These are phyloP conservation scores for Silene conica DNA, from an alignment of 148 eudicot genomes.

Conservation along the genomic window DNA sequence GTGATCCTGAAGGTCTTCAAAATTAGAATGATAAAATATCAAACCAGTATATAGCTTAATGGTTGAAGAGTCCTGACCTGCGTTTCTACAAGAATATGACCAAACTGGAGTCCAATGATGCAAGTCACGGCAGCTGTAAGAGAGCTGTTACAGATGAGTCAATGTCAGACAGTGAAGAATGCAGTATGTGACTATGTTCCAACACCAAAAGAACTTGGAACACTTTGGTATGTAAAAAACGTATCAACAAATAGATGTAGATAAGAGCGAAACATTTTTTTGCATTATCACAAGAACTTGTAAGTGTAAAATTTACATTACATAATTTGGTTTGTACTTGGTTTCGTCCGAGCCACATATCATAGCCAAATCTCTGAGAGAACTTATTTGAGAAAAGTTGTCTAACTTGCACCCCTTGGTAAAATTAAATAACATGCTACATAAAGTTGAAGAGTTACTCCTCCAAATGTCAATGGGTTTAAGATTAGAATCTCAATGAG, in stretches of 20 bases:
- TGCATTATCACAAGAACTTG: not conserved
- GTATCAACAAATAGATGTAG: not conserved
- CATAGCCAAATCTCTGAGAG: not conserved
- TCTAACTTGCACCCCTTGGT: too few relatives aligned
- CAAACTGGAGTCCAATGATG: constrained; percentile 81
- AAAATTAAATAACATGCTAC: too few relatives aligned
- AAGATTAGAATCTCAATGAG: too few relatives aligned
- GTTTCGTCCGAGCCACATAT: not conserved
- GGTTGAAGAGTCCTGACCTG: constrained; percentile 40
- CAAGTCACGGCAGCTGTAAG: constrained; percentile 62
- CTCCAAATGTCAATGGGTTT: too few relatives aligned
- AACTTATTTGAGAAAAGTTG: too few relatives aligned
- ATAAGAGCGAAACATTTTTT: not conserved
- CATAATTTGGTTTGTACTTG: too few relatives aligned
- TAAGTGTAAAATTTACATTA: not conserved
- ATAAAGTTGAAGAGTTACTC: not conserved
- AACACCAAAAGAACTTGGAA: not conserved
- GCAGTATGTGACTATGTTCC: not conserved
- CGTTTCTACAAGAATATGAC: constrained; percentile 62
- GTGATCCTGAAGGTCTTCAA: constrained; percentile 49
- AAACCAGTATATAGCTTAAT: not conserved
- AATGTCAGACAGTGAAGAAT: constrained; percentile 3
- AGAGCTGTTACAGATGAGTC: constrained; percentile 41
- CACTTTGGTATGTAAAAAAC: not conserved
- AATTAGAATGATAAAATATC: not conserved